phyloP scores from a whole-genome alignment of 176 grass and related monocot genomes.

The Juncus inflexus region DNA sequence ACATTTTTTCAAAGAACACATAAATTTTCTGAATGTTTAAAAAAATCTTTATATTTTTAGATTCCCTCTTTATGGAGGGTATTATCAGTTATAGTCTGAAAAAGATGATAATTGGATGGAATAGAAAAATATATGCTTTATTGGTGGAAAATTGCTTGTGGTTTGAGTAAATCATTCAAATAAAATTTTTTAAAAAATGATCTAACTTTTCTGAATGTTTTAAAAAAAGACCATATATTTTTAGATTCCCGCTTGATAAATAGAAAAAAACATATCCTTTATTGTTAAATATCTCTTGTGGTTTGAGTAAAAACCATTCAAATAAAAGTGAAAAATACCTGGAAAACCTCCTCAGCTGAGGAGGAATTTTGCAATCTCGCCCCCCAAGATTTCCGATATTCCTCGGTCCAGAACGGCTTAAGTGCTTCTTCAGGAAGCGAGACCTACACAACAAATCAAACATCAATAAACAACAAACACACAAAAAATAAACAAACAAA shows the following conservation, averaged over 20 bases:
- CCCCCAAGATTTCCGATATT: constrained; percentile 82
- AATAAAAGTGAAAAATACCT: constrained; percentile 35
- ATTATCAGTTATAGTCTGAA: too few relatives aligned
- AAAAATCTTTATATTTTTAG: neutral
- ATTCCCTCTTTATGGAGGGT: neutral
- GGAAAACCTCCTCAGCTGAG: constrained; percentile 50
- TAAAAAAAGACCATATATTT: too few relatives aligned
- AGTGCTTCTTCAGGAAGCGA: constrained; percentile 80
- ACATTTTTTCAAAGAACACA: neutral
- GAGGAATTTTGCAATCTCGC: constrained; percentile 60
- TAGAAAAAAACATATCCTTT: too few relatives aligned
- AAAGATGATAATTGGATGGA: too few relatives aligned
- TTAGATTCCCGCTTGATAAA: too few relatives aligned
- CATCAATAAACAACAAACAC: neutral
- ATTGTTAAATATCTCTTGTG: neutral
- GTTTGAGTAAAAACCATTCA: neutral
- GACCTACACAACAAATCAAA: constrained; percentile 42
- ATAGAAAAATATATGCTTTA: too few relatives aligned
- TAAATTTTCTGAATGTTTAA: neutral
- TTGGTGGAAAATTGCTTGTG: neutral
- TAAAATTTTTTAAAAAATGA: too few relatives aligned
- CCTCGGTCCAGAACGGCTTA: constrained; percentile 57
- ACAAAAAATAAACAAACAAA: constrained; percentile 22
- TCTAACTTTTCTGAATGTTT: constrained; percentile 13
- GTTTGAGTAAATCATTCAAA: neutral